phyloP scores from a whole-genome alignment of 2,329 filamentous ascomycete species.

The Hymenoscyphus albidus region DNA sequence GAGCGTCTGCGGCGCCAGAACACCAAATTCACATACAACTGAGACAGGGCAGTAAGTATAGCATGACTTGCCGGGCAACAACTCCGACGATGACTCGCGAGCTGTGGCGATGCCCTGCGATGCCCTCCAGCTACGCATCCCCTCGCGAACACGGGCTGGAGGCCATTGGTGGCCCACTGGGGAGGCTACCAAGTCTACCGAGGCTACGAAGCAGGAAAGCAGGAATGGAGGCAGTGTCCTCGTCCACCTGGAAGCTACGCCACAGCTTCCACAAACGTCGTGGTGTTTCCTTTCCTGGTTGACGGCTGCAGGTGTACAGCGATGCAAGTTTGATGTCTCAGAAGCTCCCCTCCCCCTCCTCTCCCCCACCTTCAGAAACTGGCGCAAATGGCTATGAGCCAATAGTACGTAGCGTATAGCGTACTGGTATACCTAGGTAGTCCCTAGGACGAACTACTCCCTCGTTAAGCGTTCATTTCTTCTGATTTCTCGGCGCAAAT shows the following conservation, averaged over 20 bases:
- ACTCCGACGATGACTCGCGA: slow-evolving; percentile 2
- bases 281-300: background rate
- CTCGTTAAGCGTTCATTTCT: background rate
- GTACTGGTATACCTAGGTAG: background rate
- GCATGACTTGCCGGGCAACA: background rate
- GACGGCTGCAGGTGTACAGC: background rate
- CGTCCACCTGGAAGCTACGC: background rate
- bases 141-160: background rate
- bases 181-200: background rate
- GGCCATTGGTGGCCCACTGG: background rate
- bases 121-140: no score
- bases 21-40: background rate
- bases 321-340: slow-evolving; percentile 1
- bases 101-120: background rate
- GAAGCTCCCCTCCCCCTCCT: background rate
- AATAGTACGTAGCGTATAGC: background rate
- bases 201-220: background rate
- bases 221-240: background rate
- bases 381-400: background rate
- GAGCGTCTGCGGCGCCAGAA: background rate
- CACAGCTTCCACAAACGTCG: background rate
- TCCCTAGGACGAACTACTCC: background rate
- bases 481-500: background rate
- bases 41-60: slow-evolving; percentile 4
- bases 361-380: background rate